phyloP scores from a whole-genome alignment of 805 yeast genomes.

The Pichia thaimueangensis region DNA sequence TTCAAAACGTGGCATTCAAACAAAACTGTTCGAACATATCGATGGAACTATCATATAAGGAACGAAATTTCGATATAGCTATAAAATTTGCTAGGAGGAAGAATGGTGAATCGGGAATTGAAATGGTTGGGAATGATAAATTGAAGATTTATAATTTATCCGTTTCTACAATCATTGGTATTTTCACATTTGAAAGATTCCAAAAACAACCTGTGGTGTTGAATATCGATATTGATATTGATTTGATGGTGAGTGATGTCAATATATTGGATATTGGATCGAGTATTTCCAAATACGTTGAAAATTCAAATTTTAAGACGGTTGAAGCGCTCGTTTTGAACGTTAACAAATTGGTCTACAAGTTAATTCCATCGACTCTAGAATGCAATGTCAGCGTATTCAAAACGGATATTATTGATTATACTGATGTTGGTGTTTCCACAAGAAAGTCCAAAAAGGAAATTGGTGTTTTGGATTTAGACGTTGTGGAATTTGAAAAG shows the following conservation, averaged over 20 bases:
- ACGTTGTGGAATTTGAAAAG: slow-evolving; percentile 20
- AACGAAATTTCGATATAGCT: background rate
- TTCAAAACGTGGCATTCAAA: slow-evolving; percentile 17
- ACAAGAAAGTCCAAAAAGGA: slow-evolving; percentile 44
- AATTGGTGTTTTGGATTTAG: slow-evolving; percentile 22
- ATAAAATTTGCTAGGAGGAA: background rate
- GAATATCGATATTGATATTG: slow-evolving; percentile 44
- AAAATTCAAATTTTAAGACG: slow-evolving; percentile 75
- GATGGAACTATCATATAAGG: slow-evolving; percentile 10
- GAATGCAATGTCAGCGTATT: slow-evolving; percentile 53
- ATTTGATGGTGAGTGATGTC: slow-evolving; percentile 21
- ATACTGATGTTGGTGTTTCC: slow-evolving; percentile 84
- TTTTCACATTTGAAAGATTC: slow-evolving; percentile 82
- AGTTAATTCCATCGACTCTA: slow-evolving; percentile 7
- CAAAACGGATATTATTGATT: slow-evolving; percentile 84
- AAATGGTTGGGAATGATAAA: background rate
- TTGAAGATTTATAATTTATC: slow-evolving; percentile 5
- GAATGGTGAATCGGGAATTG: background rate
- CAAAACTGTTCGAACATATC: slow-evolving; percentile 16
- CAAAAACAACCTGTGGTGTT: slow-evolving; percentile 69
- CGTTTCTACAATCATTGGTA: slow-evolving; percentile 70
- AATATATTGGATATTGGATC: slow-evolving; percentile 40
- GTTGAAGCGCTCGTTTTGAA: slow-evolving; percentile 85
- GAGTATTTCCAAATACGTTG: slow-evolving; percentile 54
- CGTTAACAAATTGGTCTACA: slow-evolving; percentile 40